phyloP scores from a whole-genome alignment of 2,329 filamentous ascomycete species.

The Botrytis squamosa region DNA sequence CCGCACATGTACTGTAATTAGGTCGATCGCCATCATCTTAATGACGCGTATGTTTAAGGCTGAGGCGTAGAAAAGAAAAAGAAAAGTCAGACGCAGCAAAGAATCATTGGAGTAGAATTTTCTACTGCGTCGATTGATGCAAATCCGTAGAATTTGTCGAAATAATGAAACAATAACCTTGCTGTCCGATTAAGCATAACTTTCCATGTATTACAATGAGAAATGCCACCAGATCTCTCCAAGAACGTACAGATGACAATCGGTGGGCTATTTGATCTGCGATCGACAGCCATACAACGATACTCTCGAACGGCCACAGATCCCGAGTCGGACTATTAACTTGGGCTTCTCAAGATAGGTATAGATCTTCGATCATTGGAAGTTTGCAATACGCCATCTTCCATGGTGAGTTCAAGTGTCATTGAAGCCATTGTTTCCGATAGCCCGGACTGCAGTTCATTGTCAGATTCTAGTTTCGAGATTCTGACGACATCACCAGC shows the following conservation, averaged over 20 bases:
- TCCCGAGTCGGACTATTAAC: neutral
- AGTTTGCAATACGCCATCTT: neutral
- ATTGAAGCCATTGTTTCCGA: neutral
- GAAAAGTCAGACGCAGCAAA: neutral
- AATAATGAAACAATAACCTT: neutral
- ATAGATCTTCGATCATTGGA: neutral
- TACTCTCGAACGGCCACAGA: slow-evolving; percentile 2
- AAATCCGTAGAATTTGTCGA: neutral
- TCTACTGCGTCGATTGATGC: neutral
- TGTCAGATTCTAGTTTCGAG: neutral
- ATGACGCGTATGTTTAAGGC: slow-evolving; percentile 15
- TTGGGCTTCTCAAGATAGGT: neutral
- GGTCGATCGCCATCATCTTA: neutral
- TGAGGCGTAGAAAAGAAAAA: neutral
- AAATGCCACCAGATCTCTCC: neutral
- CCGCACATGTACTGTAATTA: neutral
- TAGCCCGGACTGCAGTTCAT: neutral
- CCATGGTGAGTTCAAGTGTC: neutral
- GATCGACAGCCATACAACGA: slow-evolving; percentile 10
- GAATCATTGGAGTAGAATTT: neutral
- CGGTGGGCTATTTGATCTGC: neutral
- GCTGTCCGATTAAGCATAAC: neutral
- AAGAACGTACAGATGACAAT: neutral
- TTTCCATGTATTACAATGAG: neutral
- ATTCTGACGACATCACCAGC: neutral